These are phyloP conservation scores for Ambrosiella cleistominuta DNA, from an alignment of 2,329 filamentous ascomycete genomes.

Conservation along the genomic window DNA sequence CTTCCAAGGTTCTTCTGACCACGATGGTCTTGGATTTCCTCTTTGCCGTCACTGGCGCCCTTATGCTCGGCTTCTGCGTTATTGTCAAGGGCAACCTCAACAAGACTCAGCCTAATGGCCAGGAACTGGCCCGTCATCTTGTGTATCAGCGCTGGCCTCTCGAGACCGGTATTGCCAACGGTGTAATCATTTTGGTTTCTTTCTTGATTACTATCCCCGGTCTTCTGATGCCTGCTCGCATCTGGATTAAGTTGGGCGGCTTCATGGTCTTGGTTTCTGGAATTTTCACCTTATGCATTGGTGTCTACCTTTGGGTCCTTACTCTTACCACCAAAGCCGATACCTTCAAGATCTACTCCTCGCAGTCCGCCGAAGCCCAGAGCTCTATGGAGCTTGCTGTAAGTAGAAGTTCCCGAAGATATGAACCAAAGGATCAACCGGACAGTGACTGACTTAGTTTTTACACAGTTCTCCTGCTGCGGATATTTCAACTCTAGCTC, in stretches of 20 bases:
- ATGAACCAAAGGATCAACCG: too few relatives aligned
- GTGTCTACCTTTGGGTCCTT: slow-evolving; percentile 53
- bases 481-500: slow-evolving; percentile 58
- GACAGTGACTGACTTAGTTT: too few relatives aligned
- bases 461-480: slow-evolving; percentile 54
- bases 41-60: slow-evolving; percentile 35
- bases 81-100: slow-evolving; percentile 31
- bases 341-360: slow-evolving; percentile 42
- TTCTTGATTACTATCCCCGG: slow-evolving; percentile 54
- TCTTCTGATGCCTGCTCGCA: slow-evolving; percentile 47
- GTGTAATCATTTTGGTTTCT: slow-evolving; percentile 51
- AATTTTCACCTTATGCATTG: slow-evolving; percentile 47
- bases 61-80: slow-evolving; percentile 38
- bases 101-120: slow-evolving; percentile 25
- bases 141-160: slow-evolving; percentile 37
- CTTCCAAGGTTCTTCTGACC: slow-evolving; percentile 35
- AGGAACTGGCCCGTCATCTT: slow-evolving; percentile 32
- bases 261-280: slow-evolving; percentile 45
- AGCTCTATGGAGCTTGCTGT: slow-evolving; percentile 54
- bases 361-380: slow-evolving; percentile 39
- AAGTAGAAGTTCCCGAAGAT: slow-evolving; percentile 16
- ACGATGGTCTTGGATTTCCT: slow-evolving; percentile 31
- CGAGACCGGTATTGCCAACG: slow-evolving; percentile 50
- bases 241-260: slow-evolving; percentile 52
- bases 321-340: slow-evolving; percentile 51